These are phyloP conservation scores for Aspergillus affinis DNA, from an alignment of 495 filamentous ascomycete species.

Conservation along the genomic window DNA sequence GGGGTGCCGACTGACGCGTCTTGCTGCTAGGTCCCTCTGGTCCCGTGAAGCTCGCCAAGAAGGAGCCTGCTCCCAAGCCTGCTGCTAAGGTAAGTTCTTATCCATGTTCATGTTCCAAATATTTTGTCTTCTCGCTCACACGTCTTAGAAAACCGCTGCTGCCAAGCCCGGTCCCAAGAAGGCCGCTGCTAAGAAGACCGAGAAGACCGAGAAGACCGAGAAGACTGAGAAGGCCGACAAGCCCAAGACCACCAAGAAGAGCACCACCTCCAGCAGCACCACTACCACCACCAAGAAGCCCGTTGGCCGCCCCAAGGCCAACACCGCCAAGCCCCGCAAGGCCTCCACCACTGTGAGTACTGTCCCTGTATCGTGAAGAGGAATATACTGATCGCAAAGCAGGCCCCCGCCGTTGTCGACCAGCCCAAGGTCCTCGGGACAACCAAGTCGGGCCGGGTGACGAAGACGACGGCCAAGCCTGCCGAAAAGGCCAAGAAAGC, in stretches of 20 bases:
- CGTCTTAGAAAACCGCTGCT: constrained; percentile 40
- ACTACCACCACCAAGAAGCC: constrained; percentile 31
- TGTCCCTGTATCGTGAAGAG: neutral
- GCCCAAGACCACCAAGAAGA: constrained; percentile 25
- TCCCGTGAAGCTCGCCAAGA: constrained; percentile 95
- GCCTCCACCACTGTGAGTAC: constrained; percentile 43
- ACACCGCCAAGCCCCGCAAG: constrained; percentile 57
- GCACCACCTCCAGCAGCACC: constrained; percentile 10
- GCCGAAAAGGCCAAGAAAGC: constrained; percentile 57
- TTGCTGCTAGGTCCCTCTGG: constrained; percentile 72
- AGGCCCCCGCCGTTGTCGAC: constrained; percentile 68
- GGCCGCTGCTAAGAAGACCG: constrained; percentile 34
- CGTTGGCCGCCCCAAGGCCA: constrained; percentile 47
- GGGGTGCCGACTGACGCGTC: constrained; percentile 39
- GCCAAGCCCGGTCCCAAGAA: constrained; percentile 38
- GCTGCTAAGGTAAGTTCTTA: constrained; percentile 43
- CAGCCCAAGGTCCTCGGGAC: constrained; percentile 73
- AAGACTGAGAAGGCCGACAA: constrained; percentile 30
- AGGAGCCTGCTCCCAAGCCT: constrained; percentile 58
- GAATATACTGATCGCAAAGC: constrained; percentile 14
- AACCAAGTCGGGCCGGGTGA: constrained; percentile 89
- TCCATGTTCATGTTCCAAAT: neutral
- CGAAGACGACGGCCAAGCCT: constrained; percentile 70
- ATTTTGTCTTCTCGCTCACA: neutral
- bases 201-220: constrained; percentile 34